Base-by-base conservation (phyloP, 768 basidiomycete species). In the Calocybe gangraenosa region DNA sequence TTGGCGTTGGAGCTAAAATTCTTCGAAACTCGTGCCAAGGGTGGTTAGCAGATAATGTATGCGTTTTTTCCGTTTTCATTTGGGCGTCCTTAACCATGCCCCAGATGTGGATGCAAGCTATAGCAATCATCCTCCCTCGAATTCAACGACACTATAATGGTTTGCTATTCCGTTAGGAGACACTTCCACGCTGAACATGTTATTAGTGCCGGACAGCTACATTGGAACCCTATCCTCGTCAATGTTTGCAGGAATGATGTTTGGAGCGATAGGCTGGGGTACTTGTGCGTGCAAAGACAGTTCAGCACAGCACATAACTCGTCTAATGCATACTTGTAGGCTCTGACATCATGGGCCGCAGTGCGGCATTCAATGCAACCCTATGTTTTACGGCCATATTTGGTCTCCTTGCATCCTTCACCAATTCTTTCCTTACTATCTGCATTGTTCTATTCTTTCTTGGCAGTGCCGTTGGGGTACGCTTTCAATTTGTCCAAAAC, bases 201-300 rank as follows among this genome's bases (percentile, higher is more conserved):
- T 28, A 23, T 33, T 32, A 84, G 87, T 90, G 6, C 77, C 81
- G 22, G 85, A 92, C 60, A 74, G 71, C 37, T 80, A 79, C 52
- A 88, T 94, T 39, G 95, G 93, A 18, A 62, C 75, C 1, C 66
- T 97, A 11, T 94, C 92, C 0, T 89, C 92, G 3, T 82, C 87
- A 3, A 92, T 91, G 78, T 93, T 93, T 58, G 82, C 77, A 9
- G 91, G 95, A n/a, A 98, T 98, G 95, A 96, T 97, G 92, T 60
- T 96, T 40, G 91, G 94, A 1, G 87, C 90, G 1, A 66, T 93
- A 7, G 88, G 86, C 3, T 93, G 94, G 93, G 94, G 94, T 46
- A 84, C 88, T 18, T 92, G 89, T 85, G 55, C 42, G 80, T 67
- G 10, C 2, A 11, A 18, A 8, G 32, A 40, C 33, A 3, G 31